These are phyloP conservation scores for Penicillium goetzii DNA, from an alignment of 495 filamentous ascomycete genomes.

Conservation along the genomic window DNA sequence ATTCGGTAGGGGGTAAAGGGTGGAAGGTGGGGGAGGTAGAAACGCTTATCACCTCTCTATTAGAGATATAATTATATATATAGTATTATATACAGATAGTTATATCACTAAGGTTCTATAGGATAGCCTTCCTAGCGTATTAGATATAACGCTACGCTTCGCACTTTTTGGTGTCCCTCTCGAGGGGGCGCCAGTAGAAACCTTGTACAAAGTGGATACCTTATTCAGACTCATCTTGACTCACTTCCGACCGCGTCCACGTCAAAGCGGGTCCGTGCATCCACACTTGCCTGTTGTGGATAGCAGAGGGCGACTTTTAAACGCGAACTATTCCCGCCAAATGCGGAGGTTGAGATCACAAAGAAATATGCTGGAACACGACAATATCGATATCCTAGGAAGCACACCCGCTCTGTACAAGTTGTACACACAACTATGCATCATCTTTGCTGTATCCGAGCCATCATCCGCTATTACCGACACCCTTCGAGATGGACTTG, in stretches of 20 bases:
- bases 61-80: no score
- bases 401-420: constrained; percentile 22
- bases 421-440: constrained; percentile 52
- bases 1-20: no score
- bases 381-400: constrained; percentile 23
- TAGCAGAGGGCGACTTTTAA: not conserved
- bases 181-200: no score
- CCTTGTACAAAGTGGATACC: not conserved
- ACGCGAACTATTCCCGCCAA: not conserved
- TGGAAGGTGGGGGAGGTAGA: no score
- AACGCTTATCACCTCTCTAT: no score
- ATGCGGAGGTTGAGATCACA: not conserved
- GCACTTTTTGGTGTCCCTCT: no score
- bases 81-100: no score
- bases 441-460: constrained; percentile 39
- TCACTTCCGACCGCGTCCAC: not conserved
- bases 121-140: no score
- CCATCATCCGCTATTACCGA: constrained; percentile 32
- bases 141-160: no score
- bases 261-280: not conserved
- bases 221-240: not conserved
- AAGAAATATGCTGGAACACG: constrained; percentile 5
- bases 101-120: no score
- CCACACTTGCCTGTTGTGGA: not conserved
- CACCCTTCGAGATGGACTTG: constrained; percentile 42